Percentiles rank a stretch among this genome's conserved stretches.
These are phyloP conservation scores for Phytophthora boehmeriae DNA, from an alignment of 352 stramenopile genomes.

Conservation along the genomic window DNA sequence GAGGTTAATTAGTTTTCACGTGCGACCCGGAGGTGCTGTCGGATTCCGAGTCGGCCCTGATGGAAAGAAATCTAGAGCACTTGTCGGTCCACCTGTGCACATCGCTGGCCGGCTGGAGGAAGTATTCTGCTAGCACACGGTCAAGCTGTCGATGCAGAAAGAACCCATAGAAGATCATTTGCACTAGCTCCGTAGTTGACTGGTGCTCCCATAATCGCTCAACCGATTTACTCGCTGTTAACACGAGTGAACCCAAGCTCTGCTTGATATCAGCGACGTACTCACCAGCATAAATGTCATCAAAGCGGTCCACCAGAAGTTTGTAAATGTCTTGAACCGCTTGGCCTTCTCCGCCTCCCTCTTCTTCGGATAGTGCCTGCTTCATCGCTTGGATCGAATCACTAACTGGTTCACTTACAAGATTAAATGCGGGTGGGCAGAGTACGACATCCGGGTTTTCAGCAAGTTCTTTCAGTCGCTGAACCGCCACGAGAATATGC, in stretches of 20 bases:
- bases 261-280: neutral
- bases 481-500: slow-evolving; percentile 7
- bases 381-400: neutral
- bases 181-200: neutral
- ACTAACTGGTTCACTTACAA: too few species aligned
- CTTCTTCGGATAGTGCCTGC: neutral
- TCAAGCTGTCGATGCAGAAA: slow-evolving; percentile 10
- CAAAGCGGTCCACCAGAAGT: slow-evolving; percentile 5
- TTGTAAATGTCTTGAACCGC: neutral
- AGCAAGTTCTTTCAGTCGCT: slow-evolving; percentile 11
- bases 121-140: slow-evolving; percentile 7
- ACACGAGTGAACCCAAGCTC: neutral
- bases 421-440: too few species aligned
- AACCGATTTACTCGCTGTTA: neutral
- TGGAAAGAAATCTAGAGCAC: too few species aligned
- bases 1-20: too few species aligned
- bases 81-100: neutral
- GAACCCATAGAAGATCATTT: slow-evolving; percentile 9
- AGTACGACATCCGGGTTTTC: neutral
- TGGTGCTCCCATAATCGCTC: neutral
- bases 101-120: neutral
- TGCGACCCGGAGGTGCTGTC: too few species aligned
- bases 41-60: too few species aligned
- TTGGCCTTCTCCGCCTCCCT: neutral
- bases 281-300: neutral